These are phyloP conservation scores for Talaromyces sp. DNA, from an alignment of 2,329 filamentous ascomycete genomes.

Conservation along the genomic window DNA sequence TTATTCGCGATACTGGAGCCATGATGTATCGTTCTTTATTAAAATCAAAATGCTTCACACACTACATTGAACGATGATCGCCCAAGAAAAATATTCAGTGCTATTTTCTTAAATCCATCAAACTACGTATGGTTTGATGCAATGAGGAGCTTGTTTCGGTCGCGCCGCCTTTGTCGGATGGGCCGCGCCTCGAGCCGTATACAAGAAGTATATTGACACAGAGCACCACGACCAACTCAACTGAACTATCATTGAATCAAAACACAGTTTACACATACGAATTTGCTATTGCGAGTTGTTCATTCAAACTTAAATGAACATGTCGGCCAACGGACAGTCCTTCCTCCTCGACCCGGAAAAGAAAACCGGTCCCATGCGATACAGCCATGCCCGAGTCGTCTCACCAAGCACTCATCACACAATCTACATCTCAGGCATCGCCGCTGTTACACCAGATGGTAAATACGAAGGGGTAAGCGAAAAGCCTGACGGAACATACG, in stretches of 20 bases:
- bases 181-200: not conserved
- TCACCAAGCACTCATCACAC: slow-evolving; percentile 32
- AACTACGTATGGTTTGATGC: not conserved
- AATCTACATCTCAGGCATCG: slow-evolving; percentile 42
- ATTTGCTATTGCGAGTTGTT: not conserved
- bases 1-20: not conserved
- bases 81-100: not conserved
- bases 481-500: slow-evolving; percentile 35
- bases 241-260: no score
- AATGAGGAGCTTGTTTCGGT: not conserved
- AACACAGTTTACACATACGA: not conserved
- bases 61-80: no score
- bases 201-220: not conserved
- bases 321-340: slow-evolving; percentile 34
- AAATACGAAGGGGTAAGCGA: slow-evolving; percentile 35
- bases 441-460: slow-evolving; percentile 34
- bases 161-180: not conserved
- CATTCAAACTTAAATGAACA: slow-evolving; percentile 19
- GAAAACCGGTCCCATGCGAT: slow-evolving; percentile 27
- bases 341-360: slow-evolving; percentile 33
- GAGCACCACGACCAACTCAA: not conserved
- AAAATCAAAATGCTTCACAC: not conserved
- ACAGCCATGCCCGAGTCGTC: slow-evolving; percentile 37
- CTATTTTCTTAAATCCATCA: not conserved
- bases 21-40: not conserved